Evolutionary conservation across 116 monocot species (phyloP).

Genomic region (Papilionanthe hybrid): DNA sequence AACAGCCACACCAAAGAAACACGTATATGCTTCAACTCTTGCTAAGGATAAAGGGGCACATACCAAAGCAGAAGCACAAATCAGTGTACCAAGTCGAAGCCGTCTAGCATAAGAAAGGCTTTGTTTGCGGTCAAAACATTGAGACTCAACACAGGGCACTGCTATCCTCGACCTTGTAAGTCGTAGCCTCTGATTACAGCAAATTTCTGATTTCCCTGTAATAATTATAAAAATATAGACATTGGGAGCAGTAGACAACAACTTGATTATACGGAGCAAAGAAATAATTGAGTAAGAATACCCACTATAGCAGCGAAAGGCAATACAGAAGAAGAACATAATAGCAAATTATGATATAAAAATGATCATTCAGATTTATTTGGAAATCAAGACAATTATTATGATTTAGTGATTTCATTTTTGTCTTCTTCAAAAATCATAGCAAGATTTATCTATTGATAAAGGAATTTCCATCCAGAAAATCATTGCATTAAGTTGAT

Average conservation of each 20-base stretch:
- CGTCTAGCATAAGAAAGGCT: background rate
- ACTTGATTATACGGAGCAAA: background rate
- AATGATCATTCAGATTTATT: background rate
- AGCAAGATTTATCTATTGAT: too few relatives aligned
- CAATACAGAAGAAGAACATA: background rate
- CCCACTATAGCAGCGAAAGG: too few relatives aligned
- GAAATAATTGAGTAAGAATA: background rate
- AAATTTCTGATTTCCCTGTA: background rate
- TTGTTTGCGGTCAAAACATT: background rate
- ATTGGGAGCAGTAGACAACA: background rate
- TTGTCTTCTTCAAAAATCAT: too few relatives aligned
- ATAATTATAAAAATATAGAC: background rate
- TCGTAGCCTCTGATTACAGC: background rate
- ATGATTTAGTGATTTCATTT: too few relatives aligned
- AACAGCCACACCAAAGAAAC: background rate
- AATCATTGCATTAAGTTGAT: too few relatives aligned
- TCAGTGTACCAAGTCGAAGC: background rate
- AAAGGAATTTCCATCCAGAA: too few relatives aligned
- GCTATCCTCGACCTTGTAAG: background rate
- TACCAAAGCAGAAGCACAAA: conserved; percentile 8
- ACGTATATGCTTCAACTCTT: background rate
- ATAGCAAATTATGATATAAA: background rate
- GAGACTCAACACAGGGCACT: background rate
- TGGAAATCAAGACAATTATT: background rate
- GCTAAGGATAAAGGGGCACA: background rate